phyloP scores from a whole-genome alignment of 2,329 filamentous ascomycete species.

The Cryphonectria japonica region DNA sequence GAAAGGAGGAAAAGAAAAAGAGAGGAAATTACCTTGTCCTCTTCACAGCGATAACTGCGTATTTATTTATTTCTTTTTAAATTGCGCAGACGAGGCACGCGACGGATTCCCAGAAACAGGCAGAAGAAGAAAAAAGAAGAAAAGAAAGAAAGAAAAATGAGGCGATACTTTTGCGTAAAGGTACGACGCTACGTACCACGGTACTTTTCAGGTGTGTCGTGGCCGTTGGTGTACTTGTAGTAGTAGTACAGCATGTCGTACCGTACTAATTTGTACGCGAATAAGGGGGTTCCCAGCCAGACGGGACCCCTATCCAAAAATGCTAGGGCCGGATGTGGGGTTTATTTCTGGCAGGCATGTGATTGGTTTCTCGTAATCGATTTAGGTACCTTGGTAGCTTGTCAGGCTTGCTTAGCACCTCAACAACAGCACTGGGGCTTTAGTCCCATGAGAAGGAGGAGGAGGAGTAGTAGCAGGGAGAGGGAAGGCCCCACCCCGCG shows the following conservation, averaged over 20 bases:
- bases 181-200: no score
- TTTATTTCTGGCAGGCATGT: slow-evolving; percentile 1
- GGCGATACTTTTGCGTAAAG: slow-evolving; percentile 4
- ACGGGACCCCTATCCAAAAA: not conserved
- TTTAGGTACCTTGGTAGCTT: not conserved
- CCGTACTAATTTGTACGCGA: not conserved
- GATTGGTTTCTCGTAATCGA: slow-evolving; percentile 6
- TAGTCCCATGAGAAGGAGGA: not conserved
- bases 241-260: not conserved
- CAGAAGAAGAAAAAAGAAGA: not conserved
- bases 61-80: no score
- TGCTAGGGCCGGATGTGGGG: not conserved
- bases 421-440: not conserved
- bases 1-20: not conserved
- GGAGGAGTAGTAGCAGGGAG: no score
- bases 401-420: not conserved
- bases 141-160: not conserved
- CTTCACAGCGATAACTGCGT: not conserved
- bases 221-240: not conserved
- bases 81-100: slow-evolving; percentile 14
- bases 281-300: not conserved
- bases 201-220: not conserved
- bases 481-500: no score
- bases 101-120: slow-evolving; percentile 3
- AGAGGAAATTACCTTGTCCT: not conserved